Conservation (phyloP, 495 filamentous ascomycete genomes). For the Emericellopsis terricola region DNA sequence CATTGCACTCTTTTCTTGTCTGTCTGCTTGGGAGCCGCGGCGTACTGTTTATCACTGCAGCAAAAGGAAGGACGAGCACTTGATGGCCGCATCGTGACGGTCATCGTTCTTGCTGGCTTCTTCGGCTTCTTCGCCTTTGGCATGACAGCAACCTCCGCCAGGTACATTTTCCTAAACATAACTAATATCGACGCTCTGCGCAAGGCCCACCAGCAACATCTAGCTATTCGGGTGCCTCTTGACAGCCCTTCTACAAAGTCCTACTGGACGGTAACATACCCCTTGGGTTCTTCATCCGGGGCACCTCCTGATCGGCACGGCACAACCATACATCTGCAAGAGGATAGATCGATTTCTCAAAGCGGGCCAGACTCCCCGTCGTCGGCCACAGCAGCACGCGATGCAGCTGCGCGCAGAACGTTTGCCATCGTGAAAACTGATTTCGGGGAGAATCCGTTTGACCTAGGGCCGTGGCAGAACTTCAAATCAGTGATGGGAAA, state of each 20-base stretch:
- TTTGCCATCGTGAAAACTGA: slow-evolving; percentile 61
- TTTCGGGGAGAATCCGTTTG: slow-evolving; percentile 65
- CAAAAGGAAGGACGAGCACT: slow-evolving; percentile 7
- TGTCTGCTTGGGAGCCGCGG: slow-evolving; percentile 34
- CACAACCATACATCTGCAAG: no score
- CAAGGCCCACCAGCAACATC: slow-evolving; percentile 41
- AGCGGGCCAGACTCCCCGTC: neutral
- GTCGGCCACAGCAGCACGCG: slow-evolving; percentile 9
- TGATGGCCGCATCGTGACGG: slow-evolving; percentile 19
- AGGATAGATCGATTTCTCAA: slow-evolving; percentile 5
- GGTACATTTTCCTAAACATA: slow-evolving; percentile 49
- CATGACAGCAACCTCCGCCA: slow-evolving; percentile 53
- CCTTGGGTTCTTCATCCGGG: slow-evolving; percentile 8
- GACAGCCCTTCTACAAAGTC: slow-evolving; percentile 21
- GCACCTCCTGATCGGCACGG: slow-evolving; percentile 3
- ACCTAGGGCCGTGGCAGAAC: slow-evolving; percentile 46
- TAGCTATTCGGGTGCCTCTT: slow-evolving; percentile 57
- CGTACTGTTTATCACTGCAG: slow-evolving; percentile 13
- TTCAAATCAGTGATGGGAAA: slow-evolving; percentile 60
- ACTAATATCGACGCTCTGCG: slow-evolving; percentile 70
- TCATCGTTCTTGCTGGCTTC: slow-evolving; percentile 30
- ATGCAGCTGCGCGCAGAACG: slow-evolving; percentile 33
- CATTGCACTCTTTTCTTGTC: slow-evolving; percentile 53
- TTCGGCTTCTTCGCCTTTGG: slow-evolving; percentile 59
- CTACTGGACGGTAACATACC: slow-evolving; percentile 22